Base-by-base conservation (phyloP, 306 rosid genomes). In the Adenanthera pavonina region DNA sequence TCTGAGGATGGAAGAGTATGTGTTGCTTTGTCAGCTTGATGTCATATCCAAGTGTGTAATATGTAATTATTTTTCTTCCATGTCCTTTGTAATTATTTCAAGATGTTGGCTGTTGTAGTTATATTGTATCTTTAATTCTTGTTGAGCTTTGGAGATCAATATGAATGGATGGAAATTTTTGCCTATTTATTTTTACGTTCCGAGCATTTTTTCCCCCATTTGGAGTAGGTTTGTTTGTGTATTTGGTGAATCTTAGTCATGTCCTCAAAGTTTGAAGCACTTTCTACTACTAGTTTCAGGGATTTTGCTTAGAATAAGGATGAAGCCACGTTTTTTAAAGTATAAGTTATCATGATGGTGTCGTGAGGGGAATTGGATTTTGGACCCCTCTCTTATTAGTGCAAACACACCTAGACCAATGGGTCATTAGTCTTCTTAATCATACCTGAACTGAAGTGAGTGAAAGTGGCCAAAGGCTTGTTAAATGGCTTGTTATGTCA, bases 21-120 rank as follows among this genome's bases (percentile, higher is more conserved):
- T 44, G 17, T 33, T 43, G 54, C 38, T n/a, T 43, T 43, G 43
- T 69, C 5, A 41, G 38, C 36, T 44, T 44, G 46, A 47, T 70
- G 13, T 68, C 52, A 68, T 69, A 69, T 69, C 57, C 40, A 69
- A 68, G 72, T 69, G 46, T 69, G 40, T 69, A 4, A n/a, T 19
- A 46, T 20, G n/a, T 69, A 47, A 69, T 44, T 47, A 69, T 19
- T 34, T 19, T 20, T 69, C 40, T 44, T 20, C 16, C 38, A 69
- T 11, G n/a, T 20, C 35, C 75, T 11, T 4, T 69, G 34, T 47
- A 19, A 46, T 44, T 3, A 69, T 44, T 15, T 69, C 41, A 46
- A 44, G 75, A 25, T 69, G 56, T 44, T 69, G 16, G 52, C 11
- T 3, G 33, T 66, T 0, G 5, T 66, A 17, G 25, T 66, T 16